Evolutionary conservation across 306 rosid species (phyloP), one percentile per base, ranked within the genome.

Genomic region (Phaseolus lunatus): DNA sequence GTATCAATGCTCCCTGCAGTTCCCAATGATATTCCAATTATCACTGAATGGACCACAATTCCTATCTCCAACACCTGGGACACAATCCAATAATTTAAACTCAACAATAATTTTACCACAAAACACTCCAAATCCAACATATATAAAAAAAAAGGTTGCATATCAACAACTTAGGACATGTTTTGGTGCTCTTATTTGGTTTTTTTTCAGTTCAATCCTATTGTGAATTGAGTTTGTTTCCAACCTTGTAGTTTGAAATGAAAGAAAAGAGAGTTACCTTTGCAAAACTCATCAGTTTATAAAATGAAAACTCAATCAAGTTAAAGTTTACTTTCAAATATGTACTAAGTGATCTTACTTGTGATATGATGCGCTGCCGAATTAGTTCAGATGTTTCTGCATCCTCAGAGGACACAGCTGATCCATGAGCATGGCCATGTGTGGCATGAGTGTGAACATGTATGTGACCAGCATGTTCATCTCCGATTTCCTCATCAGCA

Each of bases 381-480:
- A 92, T 75, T 3, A 89, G 63, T 13, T 83, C 85, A 11, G 90
- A 47, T 20, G 85, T 52, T 0, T 73, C 3, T 13, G 44, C 29
- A 39, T 80, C 83, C 13, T 67, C 66, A 48, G 87, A 13, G 9
- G 89, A 75, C 15, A 26, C 7, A 67, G 88, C 29, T 27, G 98
- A 76, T 54, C 97, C 99, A 73, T 95, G 97, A 65, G 98, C 87
- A 76, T 92, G 99, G 12, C 99, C 99, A 54, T 95, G 99, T 0
- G 99, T 87, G 58, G 97, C 91, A 78, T 95, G 99, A 1, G 97
- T 92, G 78, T 91, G 99, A 19, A 92, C 97, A 84, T 95, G 99
- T 9, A 95, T 83, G 67, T 92, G 99, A 76, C 88, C 94, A 27
- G 73, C 85, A 74, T 87, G 99, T 24, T 67, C 83, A 53, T 83